These are phyloP conservation scores for Cladosporium sp. DNA, from an alignment of 2,329 filamentous ascomycete species.

Conservation along the genomic window DNA sequence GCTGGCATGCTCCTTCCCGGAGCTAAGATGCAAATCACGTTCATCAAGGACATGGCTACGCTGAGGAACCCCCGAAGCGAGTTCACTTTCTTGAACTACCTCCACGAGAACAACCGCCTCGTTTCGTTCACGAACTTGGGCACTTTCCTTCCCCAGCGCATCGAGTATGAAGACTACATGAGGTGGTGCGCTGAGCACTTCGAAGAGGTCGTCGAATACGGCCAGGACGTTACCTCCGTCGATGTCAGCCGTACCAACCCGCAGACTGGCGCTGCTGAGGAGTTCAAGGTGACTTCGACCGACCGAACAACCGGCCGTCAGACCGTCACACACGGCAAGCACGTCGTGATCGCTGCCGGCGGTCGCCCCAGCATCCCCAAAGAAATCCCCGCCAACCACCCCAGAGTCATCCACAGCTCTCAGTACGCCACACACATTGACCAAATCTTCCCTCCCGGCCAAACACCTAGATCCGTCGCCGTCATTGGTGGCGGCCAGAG, in stretches of 20 bases:
- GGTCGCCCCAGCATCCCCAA: constrained; percentile 70
- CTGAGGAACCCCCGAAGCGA: constrained; percentile 82
- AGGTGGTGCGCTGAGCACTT: constrained; percentile 88
- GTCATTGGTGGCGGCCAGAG: constrained; percentile 89
- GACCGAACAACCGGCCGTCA: constrained; percentile 59
- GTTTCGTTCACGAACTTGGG: constrained; percentile 87
- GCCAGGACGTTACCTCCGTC: constrained; percentile 73
- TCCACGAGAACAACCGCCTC: constrained; percentile 77
- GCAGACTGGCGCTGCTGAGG: constrained; percentile 56
- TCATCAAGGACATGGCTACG: constrained; percentile 92
- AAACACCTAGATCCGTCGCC: constrained; percentile 69
- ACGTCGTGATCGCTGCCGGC: constrained; percentile 70
- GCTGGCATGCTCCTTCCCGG: constrained; percentile 92
- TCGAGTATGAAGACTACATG: constrained; percentile 95
- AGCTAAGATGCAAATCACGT: constrained; percentile 96
- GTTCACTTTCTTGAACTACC: constrained; percentile 95
- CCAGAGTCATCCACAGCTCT: constrained; percentile 82
- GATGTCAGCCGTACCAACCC: constrained; percentile 55
- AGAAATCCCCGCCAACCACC: constrained; percentile 66
- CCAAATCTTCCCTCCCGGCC: constrained; percentile 57
- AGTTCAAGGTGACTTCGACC: constrained; percentile 67
- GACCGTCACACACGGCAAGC: constrained; percentile 58
- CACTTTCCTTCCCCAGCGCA: constrained; percentile 81
- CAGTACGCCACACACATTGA: constrained; percentile 71
- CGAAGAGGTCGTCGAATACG: constrained; percentile 69